Evolutionary conservation across 352 stramenopile genomes (phyloP), one percentile per base, ranked within the genome.

Genomic region (Globisporangium orthogonon): DNA sequence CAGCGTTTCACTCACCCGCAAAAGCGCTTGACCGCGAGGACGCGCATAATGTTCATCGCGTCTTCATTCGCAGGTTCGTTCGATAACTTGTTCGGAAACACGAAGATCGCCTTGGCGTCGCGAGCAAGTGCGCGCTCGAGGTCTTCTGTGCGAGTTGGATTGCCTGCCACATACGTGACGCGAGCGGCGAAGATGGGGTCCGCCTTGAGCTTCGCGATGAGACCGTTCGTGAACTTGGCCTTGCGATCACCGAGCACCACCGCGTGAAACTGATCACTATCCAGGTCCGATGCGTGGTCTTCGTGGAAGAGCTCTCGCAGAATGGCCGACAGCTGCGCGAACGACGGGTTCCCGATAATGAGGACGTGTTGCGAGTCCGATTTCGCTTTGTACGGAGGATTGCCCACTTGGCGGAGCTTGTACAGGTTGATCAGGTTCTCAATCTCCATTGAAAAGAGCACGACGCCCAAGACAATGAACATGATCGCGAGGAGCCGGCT

Each of bases 391-490:
- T 87, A 94, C 2, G 84, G 73, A 6, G 84, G 80, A 49, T 94
- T 94, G 17, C 84, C 84, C 59, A 91, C 85, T 56, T 90, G 78
- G 2, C 78, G 73, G 44, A 89, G 74, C 43, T 87, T 83, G 69
- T 92, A 93, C 51, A 96, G 56, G n/a, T 71, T 84, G 53, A 94
- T 86, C 14, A 96, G 65, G 59, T 91, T 93, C 50, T 94, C 83
- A 41, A 93, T 93, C 67, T 96, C 83, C 71, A 91, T 89, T 0
- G 85, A 93, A 41, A 96, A 93, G 51, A 95, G 60, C 54, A 95
- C 84, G 49, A 96, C 76, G 43, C 84, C 83, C 65, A 92, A 88
- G 52, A 92, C 72, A 57, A 96, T 94, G 58, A 96, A 94, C 68
- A 91, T 85, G 66, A 96, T 94, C 11, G 77, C 82, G 33, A 95